These are phyloP conservation scores for Cryptococcus sp. DNA, from an alignment of 1,284 basidiomycete species.

Conservation along the genomic window DNA sequence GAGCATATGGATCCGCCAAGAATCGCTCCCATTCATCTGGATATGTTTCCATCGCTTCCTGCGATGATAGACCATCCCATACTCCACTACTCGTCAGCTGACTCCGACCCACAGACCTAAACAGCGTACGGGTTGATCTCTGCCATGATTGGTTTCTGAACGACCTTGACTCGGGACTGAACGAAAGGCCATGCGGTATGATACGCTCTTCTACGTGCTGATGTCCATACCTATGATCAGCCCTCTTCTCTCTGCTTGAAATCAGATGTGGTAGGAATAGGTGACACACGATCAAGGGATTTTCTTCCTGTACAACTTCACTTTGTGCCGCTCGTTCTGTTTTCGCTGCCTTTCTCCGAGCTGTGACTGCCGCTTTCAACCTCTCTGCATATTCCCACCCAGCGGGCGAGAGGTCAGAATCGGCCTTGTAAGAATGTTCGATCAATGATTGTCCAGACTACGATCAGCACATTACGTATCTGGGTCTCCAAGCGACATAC, in stretches of 20 bases:
- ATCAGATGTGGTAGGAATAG: background rate
- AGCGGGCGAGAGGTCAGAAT: constrained; percentile 89
- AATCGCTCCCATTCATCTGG: constrained; percentile 93
- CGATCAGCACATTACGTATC: background rate
- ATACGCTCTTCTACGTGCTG: constrained; percentile 82
- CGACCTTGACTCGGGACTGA: constrained; percentile 65
- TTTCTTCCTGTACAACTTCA: constrained; percentile 51
- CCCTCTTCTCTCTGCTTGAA: background rate
- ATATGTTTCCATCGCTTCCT: constrained; percentile 83
- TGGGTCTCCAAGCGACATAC: constrained; percentile 52
- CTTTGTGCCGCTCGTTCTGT: constrained; percentile 53
- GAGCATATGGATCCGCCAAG: constrained; percentile 86
- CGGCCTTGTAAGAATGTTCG: constrained; percentile 98
- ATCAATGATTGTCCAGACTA: constrained; percentile 90
- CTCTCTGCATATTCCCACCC: constrained; percentile 92
- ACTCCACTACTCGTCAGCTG: constrained; percentile 55
- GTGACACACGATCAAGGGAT: constrained; percentile 65
- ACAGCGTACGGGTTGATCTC: constrained; percentile 81
- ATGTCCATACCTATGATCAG: constrained; percentile 82
- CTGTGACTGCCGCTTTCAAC: constrained; percentile 77
- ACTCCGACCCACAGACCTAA: background rate
- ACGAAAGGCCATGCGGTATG: constrained; percentile 96
- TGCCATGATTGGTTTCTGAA: constrained; percentile 91
- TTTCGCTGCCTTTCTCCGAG: constrained; percentile 56
- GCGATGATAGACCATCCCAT: constrained; percentile 89